A percentile compares a stretch with the other conserved stretches of the same genome.
Conservation (phyloP, 164 flowering plant genomes). For the Aristolochia californica region DNA sequence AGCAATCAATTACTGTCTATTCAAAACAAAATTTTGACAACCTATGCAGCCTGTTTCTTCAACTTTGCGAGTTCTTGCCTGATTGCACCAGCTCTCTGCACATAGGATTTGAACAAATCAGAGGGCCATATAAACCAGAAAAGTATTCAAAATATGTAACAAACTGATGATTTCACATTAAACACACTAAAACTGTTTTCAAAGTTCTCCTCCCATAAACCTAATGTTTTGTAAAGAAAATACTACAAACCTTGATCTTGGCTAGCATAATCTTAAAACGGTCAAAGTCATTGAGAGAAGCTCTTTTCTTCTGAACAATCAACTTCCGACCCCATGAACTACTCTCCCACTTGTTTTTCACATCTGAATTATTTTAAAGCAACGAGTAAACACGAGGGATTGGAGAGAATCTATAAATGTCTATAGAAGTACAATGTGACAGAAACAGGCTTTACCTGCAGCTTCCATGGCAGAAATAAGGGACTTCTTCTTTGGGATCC, state of each 20-base stretch:
- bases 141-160: too few relatives aligned
- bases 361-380: slow-evolving; percentile 35
- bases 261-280: slow-evolving; percentile 83
- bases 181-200: background rate
- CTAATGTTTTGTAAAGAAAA: too few relatives aligned
- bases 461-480: slow-evolving; percentile 79
- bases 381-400: too few relatives aligned
- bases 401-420: too few relatives aligned
- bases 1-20: too few relatives aligned
- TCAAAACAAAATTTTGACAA: background rate
- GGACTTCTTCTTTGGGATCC: slow-evolving; percentile 70
- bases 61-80: slow-evolving; percentile 77
- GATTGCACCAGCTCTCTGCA: slow-evolving; percentile 64
- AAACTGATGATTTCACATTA: too few relatives aligned
- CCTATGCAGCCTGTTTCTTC: slow-evolving; percentile 38
- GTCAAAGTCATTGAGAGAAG: slow-evolving; percentile 72
- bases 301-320: slow-evolving; percentile 80
- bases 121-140: too few relatives aligned
- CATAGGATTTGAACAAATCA: background rate
- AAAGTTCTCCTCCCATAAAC: too few relatives aligned
- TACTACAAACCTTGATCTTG: slow-evolving; percentile 62
- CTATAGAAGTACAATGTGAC: too few relatives aligned
- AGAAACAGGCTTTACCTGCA: slow-evolving; percentile 35
- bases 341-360: slow-evolving; percentile 80
- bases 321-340: slow-evolving; percentile 87